Base-by-base conservation (phyloP, 805 yeast genomes). In the Scheffersomyces coipomensis region DNA sequence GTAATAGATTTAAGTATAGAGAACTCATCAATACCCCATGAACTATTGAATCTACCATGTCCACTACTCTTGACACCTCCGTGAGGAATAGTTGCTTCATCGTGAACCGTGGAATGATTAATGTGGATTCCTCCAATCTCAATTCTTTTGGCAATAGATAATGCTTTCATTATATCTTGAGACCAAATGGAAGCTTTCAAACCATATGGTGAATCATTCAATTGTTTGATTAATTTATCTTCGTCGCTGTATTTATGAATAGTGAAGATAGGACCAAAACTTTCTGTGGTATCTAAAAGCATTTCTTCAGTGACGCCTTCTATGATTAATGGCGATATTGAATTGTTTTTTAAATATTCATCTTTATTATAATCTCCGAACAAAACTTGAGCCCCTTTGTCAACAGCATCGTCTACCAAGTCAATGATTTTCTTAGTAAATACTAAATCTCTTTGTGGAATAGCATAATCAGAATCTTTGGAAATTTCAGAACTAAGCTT, bases 21-120 rank as follows among this genome's bases (percentile, higher is more conserved):
- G 43, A 73, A 73, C 43, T 65, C 71, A 25, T 66, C 64, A 19
- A 73, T 47, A 0, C 78, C 78, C 77, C 76, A 73, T 9, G 34
- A 38, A 46, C 60, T 41, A 62, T 72, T 45, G 57, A 62, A 53
- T 53, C 71, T 31, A 36, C 71, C 66, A 53, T 64, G 40, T 40
- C 75, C 55, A 54, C 65, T 42, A 53, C 55, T 44, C 55, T 71
- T 61, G 40, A 74, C 41, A 13, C 77, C 78, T 1, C 78, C 78
- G 45, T 72, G 78, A 0, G 78, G 78, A 8, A 57, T 38, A 6
- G 62, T 54, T 15, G 66, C 47, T 40, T 64, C 71, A 38, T 65
- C 71, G 38, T 51, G 59, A 3, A 68, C 37, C 2, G 68, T 62
- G 6, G 62, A 44, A 11, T 53, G 40, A 44, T 65, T 64, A 33